Evolutionary conservation across 1,284 basidiomycete species (phyloP), one percentile per base, ranked within the genome.

Genomic region (Thelephora terrestris): DNA sequence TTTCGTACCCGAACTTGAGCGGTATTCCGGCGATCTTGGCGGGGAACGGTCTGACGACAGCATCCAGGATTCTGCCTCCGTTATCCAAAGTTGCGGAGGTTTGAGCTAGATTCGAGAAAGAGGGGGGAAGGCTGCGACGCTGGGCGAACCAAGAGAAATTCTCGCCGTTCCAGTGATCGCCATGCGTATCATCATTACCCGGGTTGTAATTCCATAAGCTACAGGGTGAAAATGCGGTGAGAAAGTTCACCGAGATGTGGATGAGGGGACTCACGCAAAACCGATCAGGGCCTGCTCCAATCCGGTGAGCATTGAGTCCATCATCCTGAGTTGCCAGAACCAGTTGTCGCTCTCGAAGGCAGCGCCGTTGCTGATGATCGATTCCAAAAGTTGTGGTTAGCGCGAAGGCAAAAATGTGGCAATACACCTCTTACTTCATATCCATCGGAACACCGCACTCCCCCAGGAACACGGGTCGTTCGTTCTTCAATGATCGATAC

Each of bases 141-240:
- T 74, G 68, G 52, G 85, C 87, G 71, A 90, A 95, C 85, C 90
- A 95, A 3, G 90, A 91, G 63, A 96, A 95, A 66, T 92, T 93
- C 65, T 98, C 94, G 42, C 85, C 89, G 61, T 96, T 97, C 95
- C 95, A 98, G 52, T 82, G 73, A 62, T 98, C 94, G 12, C 95
- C 96, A 20, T 68, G 61, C 18, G 66, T 61, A 57, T 95, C 90
- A 36, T 77, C 75, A 64, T 97, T 97, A 47, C 76, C 71, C 0
- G 93, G 89, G 60, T 97, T 97, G 65, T 97, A 98, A 54, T 90
- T 92, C 95, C 94, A 97, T 20, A 97, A 67, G 3, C 90, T 93
- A 55, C 3, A 17, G 23, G 47, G 4, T 52, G 21, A 49, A 9
- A 21, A 32, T 27, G 16, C 7, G 29, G 34, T 37, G 23, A 16